Base-by-base conservation (phyloP, 768 basidiomycete species). In the Podaxis sp. region DNA sequence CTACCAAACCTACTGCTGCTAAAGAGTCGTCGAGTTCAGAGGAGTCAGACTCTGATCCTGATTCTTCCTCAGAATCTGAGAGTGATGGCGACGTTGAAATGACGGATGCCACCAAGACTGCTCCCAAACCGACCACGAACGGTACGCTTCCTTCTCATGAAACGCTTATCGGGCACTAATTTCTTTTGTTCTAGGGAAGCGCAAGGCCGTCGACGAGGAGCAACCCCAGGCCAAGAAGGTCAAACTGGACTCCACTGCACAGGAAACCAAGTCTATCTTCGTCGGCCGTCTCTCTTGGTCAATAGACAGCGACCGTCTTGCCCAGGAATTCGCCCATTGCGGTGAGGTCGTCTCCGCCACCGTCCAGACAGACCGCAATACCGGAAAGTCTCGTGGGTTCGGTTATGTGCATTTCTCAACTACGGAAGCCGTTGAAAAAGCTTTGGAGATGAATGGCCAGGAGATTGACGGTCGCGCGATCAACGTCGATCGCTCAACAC, bases 281-380 rank as follows among this genome's bases (percentile, higher is more conserved):
- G 94, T 99, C 66, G 96, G 96, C 59, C 84, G 85, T 63, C 83
- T 99, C 50, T 96, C 94, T 12, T 99, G 96, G 96, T 93, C 91
- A 73, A 90, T 98, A 65, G 96, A 98, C 79, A 91, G 93, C 72
- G 96, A 98, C 75, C 92, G 94, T 82, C 87, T 98, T 65, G 86
- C 89, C 54, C 83, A 88, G 73, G 96, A 98, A 75, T 98, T 99
- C 66, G 86, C 89, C 36, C 80, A 82, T 58, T 95, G 88, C 68
- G 97, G 97, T 55, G 92, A 96, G 77, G 85, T 99, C 69, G 84
- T 87, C 64, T 87, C 86, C n/a, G 94, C 93, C 5, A 87, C 84
- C n/a, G 94, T 98, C 64, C 89, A 90, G 73, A 86, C 85, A 77
- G 92, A 94, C 67, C 89, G 91, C 63, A 86, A 87, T 66, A 85